Conservation (phyloP, 768 basidiomycete genomes). For the Lactifluus subvellereus region DNA sequence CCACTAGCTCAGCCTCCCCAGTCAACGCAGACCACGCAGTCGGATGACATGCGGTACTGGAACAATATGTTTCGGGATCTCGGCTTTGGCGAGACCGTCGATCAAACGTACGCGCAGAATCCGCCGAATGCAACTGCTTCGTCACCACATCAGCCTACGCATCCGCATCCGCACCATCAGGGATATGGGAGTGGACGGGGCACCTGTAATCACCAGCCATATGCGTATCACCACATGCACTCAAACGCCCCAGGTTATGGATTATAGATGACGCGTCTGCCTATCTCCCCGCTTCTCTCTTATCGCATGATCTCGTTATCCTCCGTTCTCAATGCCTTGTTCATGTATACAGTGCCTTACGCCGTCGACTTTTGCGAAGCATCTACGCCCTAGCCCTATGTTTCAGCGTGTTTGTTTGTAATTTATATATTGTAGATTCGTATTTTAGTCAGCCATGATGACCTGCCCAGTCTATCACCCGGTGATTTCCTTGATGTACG, state of each 20-base stretch:
- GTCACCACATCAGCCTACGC: not conserved
- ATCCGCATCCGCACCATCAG: not conserved
- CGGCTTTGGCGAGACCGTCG: slow-evolving; percentile 48
- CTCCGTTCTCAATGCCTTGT: not conserved
- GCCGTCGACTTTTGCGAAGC: not conserved
- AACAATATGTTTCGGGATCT: slow-evolving; percentile 71
- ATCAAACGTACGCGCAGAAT: slow-evolving; percentile 21
- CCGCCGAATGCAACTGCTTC: not conserved
- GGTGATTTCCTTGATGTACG: not conserved
- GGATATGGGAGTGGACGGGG: slow-evolving; percentile 6
- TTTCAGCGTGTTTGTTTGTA: slow-evolving; percentile 17
- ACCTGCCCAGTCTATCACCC: not conserved
- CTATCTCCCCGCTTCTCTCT: too few relatives aligned
- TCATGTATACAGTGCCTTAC: slow-evolving; percentile 9
- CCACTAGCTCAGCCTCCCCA: not conserved
- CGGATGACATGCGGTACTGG: slow-evolving; percentile 64
- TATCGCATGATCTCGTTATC: not conserved
- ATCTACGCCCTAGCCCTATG: not conserved
- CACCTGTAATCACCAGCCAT: slow-evolving; percentile 2
- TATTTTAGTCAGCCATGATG: slow-evolving; percentile 8
- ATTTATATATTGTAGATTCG: slow-evolving; percentile 17
- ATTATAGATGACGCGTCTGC: slow-evolving; percentile 9
- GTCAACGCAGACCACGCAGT: not conserved
- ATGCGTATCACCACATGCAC: slow-evolving; percentile 25
- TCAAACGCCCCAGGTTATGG: slow-evolving; percentile 22